Evolutionary conservation across 768 basidiomycete species (phyloP), one percentile per base, ranked within the genome.

Genomic region (Auriscalpium microsporum): DNA sequence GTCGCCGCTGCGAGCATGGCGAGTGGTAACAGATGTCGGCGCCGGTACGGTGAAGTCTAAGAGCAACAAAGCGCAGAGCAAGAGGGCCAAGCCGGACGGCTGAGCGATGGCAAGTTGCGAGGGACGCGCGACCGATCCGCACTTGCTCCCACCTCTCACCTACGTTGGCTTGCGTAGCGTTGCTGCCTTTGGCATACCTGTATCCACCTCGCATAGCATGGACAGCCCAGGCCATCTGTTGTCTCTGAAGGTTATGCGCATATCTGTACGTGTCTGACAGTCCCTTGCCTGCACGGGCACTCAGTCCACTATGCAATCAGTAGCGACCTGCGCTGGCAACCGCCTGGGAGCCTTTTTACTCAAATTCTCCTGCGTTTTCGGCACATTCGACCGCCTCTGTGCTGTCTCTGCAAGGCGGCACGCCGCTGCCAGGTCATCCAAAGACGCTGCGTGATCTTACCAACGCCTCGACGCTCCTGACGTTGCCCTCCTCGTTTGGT

Each of bases 301-400:
- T 54, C 45, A 53, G 52, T 55, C 48, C 56, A 45, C 19, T 54
- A 46, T 51, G 49, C 53, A 53, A 42, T 53, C 52, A 64, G 62
- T 65, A 90, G 88, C 78, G 87, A 60, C 90, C 90, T 17, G 77
- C 84, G 50, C 69, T 92, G 49, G 82, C 86, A 3, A 79, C 76
- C 59, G 78, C 85, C 69, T 91, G 90, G 87, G 83, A 90, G 61
- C 90, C 90, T 13, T 93, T 90, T 68, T 92, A 89, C 68, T 90
- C 89, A 8, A 87, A 81, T 55, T 87, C 86, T 0, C 81, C 88
- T 10, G 83, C 87, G 8, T 87, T 91, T 63, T 90, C 88, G 10
- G 84, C 85, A 4, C 86, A 87, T 62, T 88, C 90, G 1, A 86
- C 88, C 33, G 79, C 84, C 10, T 87, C 87, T 5, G 78, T 90